These are phyloP conservation scores for Murraya paniculata DNA, from an alignment of 345 rosid species.

Conservation along the genomic window DNA sequence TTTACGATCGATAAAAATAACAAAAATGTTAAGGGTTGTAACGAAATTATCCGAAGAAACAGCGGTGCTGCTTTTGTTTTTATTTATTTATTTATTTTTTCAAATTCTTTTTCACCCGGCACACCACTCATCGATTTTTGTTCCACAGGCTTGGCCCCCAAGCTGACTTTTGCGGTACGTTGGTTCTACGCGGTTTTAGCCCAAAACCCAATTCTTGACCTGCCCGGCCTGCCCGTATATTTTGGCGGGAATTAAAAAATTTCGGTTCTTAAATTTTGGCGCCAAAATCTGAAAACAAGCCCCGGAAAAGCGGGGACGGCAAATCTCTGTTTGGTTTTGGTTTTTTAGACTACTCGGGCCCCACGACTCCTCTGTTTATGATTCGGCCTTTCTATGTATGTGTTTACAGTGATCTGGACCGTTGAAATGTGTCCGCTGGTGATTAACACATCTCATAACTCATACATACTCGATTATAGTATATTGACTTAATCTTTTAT, in stretches of 20 bases:
- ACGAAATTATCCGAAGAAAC: background rate
- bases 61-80: too few species aligned
- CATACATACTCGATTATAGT: too few species aligned
- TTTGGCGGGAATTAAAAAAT: constrained; percentile 33
- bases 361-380: background rate
- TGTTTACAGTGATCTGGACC: background rate
- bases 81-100: too few species aligned
- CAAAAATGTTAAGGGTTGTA: background rate
- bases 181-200: constrained; percentile 27
- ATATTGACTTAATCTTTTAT: too few species aligned
- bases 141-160: constrained; percentile 21
- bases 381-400: background rate
- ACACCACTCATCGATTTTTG: constrained; percentile 26
- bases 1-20: too few species aligned
- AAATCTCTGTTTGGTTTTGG: background rate
- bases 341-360: background rate
- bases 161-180: constrained; percentile 1
- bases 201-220: background rate
- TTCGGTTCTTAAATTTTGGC: constrained; percentile 14
- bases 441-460: too few species aligned
- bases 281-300: constrained; percentile 15
- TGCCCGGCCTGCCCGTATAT: constrained; percentile 30
- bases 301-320: constrained; percentile 31
- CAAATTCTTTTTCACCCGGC: background rate
- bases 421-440: background rate